Percentiles rank a stretch among this genome's conserved stretches.
Conservation (phyloP, 2,329 filamentous ascomycete species). For the Fusarium globosum region DNA sequence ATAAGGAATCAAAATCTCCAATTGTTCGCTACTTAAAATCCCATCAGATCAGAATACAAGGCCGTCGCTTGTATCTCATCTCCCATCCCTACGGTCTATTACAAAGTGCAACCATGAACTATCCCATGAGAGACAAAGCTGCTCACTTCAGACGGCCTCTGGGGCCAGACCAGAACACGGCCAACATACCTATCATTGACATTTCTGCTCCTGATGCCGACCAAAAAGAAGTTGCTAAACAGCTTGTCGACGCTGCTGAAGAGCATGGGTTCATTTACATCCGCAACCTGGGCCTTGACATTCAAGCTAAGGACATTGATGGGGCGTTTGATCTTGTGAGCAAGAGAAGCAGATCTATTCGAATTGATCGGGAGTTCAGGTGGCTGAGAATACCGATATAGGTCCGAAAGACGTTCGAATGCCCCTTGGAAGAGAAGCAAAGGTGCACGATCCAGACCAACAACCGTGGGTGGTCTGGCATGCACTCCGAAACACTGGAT, state of each 20-base stretch:
- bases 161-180: slow-evolving; percentile 43
- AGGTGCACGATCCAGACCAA: slow-evolving; percentile 79
- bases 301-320: slow-evolving; percentile 73
- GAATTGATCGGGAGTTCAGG: neutral
- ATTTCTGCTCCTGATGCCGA: slow-evolving; percentile 64
- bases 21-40: neutral
- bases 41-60: neutral
- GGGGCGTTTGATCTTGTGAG: slow-evolving; percentile 79
- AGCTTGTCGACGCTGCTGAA: slow-evolving; percentile 82
- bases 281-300: slow-evolving; percentile 76
- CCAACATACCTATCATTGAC: slow-evolving; percentile 83
- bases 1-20: neutral
- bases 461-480: slow-evolving; percentile 89
- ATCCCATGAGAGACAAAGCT: slow-evolving; percentile 5
- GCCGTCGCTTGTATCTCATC: neutral
- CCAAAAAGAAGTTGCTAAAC: slow-evolving; percentile 67
- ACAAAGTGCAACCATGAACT: slow-evolving; percentile 4
- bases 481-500: slow-evolving; percentile 90
- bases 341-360: neutral
- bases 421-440: slow-evolving; percentile 77
- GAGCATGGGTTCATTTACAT: slow-evolving; percentile 93
- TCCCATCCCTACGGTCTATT: neutral
- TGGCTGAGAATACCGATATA: slow-evolving; percentile 11
- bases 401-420: slow-evolving; percentile 78
- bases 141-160: neutral